Evolutionary conservation across 176 grass and related monocot genomes (phyloP), one percentile per base, ranked within the genome.

Genomic region (Oryza glaberrima): DNA sequence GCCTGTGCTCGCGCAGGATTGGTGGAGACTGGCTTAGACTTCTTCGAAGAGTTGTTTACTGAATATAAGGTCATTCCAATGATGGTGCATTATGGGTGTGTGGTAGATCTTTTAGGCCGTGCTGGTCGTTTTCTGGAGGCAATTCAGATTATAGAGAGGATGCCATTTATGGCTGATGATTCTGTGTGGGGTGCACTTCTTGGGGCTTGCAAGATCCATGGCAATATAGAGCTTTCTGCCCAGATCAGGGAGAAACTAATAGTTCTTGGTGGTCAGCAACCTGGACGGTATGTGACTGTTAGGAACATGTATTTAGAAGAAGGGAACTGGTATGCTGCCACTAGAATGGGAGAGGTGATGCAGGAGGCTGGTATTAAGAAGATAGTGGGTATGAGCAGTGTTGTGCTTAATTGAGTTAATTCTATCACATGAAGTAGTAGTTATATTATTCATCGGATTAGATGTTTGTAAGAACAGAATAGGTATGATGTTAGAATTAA

Each of bases 61-160:
- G 82, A 91, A 54, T 80, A 88, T 56, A 77, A 81, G 82, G 32
- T 94, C 51, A 40, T 72, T 54, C 95, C 86, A 22, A 34, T 76
- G 82, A 94, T 94, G 92, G 78, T 85, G 70, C 92, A 94, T 90
- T 94, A 92, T 46, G 92, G 92, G n/a, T 97, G 92, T 71, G 70
- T 92, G 10, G 92, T 94, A 32, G 88, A 97, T 66, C 65, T 97
- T 17, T 75, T 97, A 70, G 77, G 88, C 13, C 87, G 49, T 34
- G 86, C 83, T 69, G 88, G 86, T 5, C 69, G 89, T 44, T 75
- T 94, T 32, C 44, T 15, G 10, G 90, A 92, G 66, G 95, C 95
- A 7, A 17, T 91, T 73, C 46, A 87, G 23, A 82, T 87, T 63
- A 83, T 97, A 35, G 48, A 79, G 14, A 84, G 74, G 54, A 97